Evolutionary conservation across 176 grass and related monocot genomes (phyloP).

Genomic region (Areca catechu): DNA sequence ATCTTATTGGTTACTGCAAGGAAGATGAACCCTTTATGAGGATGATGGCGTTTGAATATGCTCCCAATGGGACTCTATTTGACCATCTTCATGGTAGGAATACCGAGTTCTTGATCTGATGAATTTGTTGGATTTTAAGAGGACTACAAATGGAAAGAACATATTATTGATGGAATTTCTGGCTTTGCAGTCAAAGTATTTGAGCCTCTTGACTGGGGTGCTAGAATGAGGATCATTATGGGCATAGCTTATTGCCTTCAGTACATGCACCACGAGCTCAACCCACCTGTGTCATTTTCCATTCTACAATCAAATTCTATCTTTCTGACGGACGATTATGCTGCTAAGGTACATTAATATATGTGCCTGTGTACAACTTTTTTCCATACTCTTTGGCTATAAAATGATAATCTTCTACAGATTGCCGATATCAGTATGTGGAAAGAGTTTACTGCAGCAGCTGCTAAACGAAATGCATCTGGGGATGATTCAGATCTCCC

Average conservation of each 20-base stretch:
- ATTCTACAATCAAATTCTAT: constrained; percentile 39
- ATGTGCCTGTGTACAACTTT: too few relatives aligned
- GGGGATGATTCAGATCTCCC: constrained; percentile 38
- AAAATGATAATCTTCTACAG: constrained; percentile 21
- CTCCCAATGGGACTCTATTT: constrained; percentile 69
- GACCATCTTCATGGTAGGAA: constrained; percentile 82
- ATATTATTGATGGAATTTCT: constrained; percentile 16
- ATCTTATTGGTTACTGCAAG: constrained; percentile 72
- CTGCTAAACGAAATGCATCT: constrained; percentile 33
- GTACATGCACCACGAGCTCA: constrained; percentile 74
- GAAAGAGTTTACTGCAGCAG: constrained; percentile 31
- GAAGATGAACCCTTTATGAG: constrained; percentile 88
- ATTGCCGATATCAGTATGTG: constrained; percentile 68
- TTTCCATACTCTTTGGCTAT: too few relatives aligned
- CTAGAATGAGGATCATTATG: constrained; percentile 94
- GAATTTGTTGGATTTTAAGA: constrained; percentile 1
- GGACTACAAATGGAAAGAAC: not conserved
- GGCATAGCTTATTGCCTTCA: constrained; percentile 78
- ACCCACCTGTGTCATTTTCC: constrained; percentile 48
- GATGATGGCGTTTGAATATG: constrained; percentile 94
- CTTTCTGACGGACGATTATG: constrained; percentile 77
- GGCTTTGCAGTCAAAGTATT: constrained; percentile 64
- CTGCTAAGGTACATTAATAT: constrained; percentile 59
- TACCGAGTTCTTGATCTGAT: constrained; percentile 11
- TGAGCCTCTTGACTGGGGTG: constrained; percentile 72